Evolutionary conservation across 345 rosid genomes (phyloP), one percentile per base, ranked within the genome.

Genomic region (Pistacia atlantica): DNA sequence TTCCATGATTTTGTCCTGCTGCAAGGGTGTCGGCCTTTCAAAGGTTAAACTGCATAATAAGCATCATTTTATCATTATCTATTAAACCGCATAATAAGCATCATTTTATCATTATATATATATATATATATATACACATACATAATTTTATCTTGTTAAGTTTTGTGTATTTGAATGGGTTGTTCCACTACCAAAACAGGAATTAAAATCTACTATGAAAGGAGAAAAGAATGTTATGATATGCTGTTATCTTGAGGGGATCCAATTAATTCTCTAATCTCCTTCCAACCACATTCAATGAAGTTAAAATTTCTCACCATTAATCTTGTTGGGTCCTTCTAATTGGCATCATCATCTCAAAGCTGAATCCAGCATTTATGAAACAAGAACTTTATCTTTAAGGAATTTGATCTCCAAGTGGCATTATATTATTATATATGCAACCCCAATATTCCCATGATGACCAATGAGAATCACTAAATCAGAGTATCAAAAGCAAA

Each of bases 21-120:
- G 45, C 82, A 67, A 78, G 80, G 83, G 31, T 38, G 25, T 64
- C 46, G 65, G 72, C 74, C 65, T 69, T 73, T 80, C 73, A 73
- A 79, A 62, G 68, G 72, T 75, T 45, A 31, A 78, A 77, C 25
- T 25, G 25, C 65, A 79, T 12, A 1, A 42, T 42, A 8, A 57
- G 17, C 58, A 73, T 62, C 59, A 61, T 62, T 63, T 73, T 18
- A 75, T 69, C 80, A 77, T 81, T 71, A n/a, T n/a, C n/a, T n/a
- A n/a, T 75, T 45, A 31, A 78, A 77, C n/a, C n/a, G n/a, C 65
- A 79, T 12, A 8, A 42, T 42, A 8, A 57, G 17, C 58, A 73
- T 62, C 59, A 61, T 62, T 63, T 73, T 18, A 75, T 69, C 80
- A n/a, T n/a, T n/a, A n/a, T n/a, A n/a, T n/a, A n/a, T n/a, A n/a